Evolutionary conservation across 2,329 filamentous ascomycete species (phyloP).

Genomic region (Pyricularia pennisetigena): DNA sequence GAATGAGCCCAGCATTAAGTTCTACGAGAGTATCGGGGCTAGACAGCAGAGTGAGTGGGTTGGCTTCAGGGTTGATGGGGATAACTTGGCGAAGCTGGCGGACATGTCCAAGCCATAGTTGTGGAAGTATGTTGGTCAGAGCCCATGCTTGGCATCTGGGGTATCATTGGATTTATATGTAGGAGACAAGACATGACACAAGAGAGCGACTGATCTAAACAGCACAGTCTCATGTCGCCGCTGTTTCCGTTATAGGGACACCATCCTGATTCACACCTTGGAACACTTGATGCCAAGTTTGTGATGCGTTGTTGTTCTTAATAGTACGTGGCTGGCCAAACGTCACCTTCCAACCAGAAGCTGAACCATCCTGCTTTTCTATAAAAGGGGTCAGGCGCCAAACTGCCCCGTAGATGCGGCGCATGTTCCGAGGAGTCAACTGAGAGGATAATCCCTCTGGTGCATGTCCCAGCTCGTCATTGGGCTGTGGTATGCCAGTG

Average conservation of each 20-base stretch:
- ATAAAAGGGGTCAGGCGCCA: neutral
- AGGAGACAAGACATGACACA: neutral
- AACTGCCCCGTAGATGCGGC: neutral
- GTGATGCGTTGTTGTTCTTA: neutral
- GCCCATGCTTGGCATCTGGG: neutral
- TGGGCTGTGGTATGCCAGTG: neutral
- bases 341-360: neutral
- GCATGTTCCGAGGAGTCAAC: neutral
- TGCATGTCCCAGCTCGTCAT: conserved; percentile 2
- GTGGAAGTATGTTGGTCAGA: no score
- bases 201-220: neutral
- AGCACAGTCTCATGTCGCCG: neutral
- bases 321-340: neutral
- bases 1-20: conserved; percentile 84
- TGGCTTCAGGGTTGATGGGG: conserved; percentile 63
- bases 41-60: conserved; percentile 62
- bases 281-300: neutral
- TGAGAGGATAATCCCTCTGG: neutral
- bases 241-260: neutral
- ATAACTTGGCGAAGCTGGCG: conserved; percentile 52
- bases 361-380: neutral
- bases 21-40: conserved; percentile 69
- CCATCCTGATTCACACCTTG: neutral
- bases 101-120: conserved; percentile 19
- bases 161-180: neutral